A percentile compares a stretch with the other conserved stretches of the same genome.
Conservation (phyloP, 371 early-diverging fungal species). For the Polyrhizophydium stewartii region DNA sequence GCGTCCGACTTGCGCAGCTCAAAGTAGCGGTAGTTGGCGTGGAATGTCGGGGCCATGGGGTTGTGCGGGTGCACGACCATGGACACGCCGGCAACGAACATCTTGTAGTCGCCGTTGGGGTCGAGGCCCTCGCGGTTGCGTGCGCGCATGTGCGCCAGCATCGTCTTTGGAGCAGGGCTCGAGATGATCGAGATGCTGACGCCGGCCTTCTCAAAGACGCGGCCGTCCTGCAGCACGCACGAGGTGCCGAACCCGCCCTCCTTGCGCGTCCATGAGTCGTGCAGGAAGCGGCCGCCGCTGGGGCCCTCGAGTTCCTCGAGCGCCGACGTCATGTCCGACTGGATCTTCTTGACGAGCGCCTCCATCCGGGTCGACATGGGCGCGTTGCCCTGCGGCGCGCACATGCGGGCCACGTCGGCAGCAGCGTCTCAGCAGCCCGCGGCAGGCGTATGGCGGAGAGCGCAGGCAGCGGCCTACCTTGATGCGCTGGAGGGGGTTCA, state of each 20-base stretch:
- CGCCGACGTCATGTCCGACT: conserved; percentile 47
- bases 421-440: neutral
- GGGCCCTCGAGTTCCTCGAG: conserved; percentile 49
- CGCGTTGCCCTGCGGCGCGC: neutral
- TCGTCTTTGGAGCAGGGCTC: conserved; percentile 27
- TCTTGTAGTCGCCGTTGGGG: conserved; percentile 27
- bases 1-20: conserved; percentile 50
- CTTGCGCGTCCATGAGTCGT: conserved; percentile 74
- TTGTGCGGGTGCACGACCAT: conserved; percentile 93
- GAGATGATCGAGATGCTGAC: conserved; percentile 52
- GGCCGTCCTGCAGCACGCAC: conserved; percentile 87
- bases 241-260: conserved; percentile 90
- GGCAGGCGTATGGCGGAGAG: neutral
- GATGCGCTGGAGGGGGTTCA: neutral
- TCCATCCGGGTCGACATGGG: conserved; percentile 86
- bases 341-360: conserved; percentile 67
- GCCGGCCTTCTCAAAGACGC: conserved; percentile 93
- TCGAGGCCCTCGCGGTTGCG: conserved; percentile 45
- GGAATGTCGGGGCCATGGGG: conserved; percentile 93
- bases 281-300: conserved; percentile 58
- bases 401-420: neutral
- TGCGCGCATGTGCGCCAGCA: conserved; percentile 42
- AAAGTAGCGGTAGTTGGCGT: conserved; percentile 96
- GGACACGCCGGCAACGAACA: conserved; percentile 90
- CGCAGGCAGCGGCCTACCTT: neutral